These are phyloP conservation scores for Wallacemonas collosoma DNA, from an alignment of 208 protist genomes.

Conservation along the genomic window DNA sequence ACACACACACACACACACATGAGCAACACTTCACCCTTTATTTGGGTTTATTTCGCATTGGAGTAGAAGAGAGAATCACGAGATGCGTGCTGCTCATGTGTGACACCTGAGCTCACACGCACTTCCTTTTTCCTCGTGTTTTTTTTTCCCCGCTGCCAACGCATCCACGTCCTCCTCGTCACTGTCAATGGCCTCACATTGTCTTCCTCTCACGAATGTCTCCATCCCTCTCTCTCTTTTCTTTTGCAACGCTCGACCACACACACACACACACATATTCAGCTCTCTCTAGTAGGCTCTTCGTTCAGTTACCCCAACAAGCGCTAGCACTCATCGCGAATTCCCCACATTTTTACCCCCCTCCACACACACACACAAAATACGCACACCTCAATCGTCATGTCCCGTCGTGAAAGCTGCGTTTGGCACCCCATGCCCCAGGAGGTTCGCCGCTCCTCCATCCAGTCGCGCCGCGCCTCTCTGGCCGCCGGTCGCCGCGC, in stretches of 20 bases:
- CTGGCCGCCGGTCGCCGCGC: conserved; percentile 46
- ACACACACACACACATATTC: not conserved
- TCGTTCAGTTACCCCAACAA: conserved; percentile 21
- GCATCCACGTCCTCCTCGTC: too few species aligned
- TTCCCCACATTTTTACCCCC: not conserved
- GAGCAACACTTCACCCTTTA: not conserved
- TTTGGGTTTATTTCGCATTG: too few species aligned
- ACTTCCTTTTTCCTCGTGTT: too few species aligned
- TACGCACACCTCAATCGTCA: not conserved
- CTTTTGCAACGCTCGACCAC: not conserved
- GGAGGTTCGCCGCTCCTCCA: conserved; percentile 49
- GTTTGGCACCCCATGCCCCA: conserved; percentile 73
- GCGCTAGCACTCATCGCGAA: not conserved
- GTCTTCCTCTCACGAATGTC: not conserved
- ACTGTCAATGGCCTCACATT: not conserved
- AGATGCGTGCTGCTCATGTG: too few species aligned
- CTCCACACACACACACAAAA: too few species aligned
- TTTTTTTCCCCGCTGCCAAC: too few species aligned
- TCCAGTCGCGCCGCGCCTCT: conserved; percentile 50
- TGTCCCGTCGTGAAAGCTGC: conserved; percentile 49
- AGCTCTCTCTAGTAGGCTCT: conserved; percentile 16
- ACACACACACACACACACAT: not conserved
- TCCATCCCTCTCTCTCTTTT: conserved; percentile 14
- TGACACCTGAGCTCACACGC: too few species aligned
- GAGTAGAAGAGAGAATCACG: too few species aligned